Base-by-base conservation (phyloP, 352 stramenopile species). In the Phytophthora pisi region DNA sequence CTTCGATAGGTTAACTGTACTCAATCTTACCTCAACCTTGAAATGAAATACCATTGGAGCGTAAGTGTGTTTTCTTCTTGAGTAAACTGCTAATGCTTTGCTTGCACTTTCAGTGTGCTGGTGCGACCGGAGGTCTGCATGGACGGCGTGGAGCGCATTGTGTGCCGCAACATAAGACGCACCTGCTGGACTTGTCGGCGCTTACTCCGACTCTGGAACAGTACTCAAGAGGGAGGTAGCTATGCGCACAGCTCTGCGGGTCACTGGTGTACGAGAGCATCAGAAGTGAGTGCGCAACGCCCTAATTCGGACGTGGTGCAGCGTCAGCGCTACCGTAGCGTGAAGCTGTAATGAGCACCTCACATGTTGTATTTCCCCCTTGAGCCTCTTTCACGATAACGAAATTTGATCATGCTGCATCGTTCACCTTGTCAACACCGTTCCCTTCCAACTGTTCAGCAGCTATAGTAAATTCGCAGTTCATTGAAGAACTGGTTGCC, bases 101-200 rank as follows among this genome's bases (percentile, higher is more conserved):
- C 34, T 15, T 38, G 23, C 43, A 5, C 50, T 46, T 15, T 42
- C 20, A 80, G 65, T 1, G 66, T 83, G 16, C 38, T 86, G 26
- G 67, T 86, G 26, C 75, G 70, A 2, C 72, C 64, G 1, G 79
- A 88, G 36, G 30, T 78, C 31, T 88, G 77, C 49, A 61, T 57
- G 1, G 79, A 88, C 43, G 77, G 77, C 54, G 71, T 82, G 20
- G 70, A 86, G 46, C 77, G 77, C 50, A 79, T 88, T 11, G 82
- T 89, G 31, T 83, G 77, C 40, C 78, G 80, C 42, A 76, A 70
- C 36, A 72, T 91, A 91, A 91, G 68, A 64, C 85, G 45, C 68
- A 83, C 42, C 53, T 74, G 30, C 43, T 64, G 28, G 42, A 64
- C 16, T 26, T 42, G 4, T 50, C 63, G 30, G 51, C 31, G 8